phyloP scores from a whole-genome alignment of 2,329 filamentous ascomycete species.

The Xylariaceae sp. region DNA sequence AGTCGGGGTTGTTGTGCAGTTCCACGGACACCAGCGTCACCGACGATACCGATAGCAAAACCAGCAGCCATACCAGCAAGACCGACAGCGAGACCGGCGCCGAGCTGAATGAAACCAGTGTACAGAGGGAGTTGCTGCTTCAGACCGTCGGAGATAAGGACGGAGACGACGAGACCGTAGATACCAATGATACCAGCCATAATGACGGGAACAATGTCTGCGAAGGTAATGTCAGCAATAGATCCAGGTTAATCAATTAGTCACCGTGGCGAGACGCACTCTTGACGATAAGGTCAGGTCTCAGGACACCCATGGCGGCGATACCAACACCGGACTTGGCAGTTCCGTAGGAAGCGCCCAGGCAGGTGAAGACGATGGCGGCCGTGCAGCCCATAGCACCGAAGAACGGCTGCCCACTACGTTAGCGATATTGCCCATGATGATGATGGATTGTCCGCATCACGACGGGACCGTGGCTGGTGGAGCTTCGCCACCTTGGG shows the following conservation, averaged over 20 bases:
- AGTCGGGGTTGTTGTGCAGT: constrained; percentile 78
- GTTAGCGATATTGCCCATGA: constrained; percentile 31
- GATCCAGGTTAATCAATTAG: constrained; percentile 9
- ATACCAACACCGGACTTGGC: constrained; percentile 99
- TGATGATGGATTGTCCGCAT: constrained; percentile 22
- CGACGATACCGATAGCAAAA: constrained; percentile 82
- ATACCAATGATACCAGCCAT: constrained; percentile 99
- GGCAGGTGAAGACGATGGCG: constrained; percentile 93
- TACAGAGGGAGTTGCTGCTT: constrained; percentile 68
- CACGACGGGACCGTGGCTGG: neutral
- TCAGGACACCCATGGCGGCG: constrained; percentile 93
- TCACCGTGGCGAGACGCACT: constrained; percentile 53
- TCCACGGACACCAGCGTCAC: constrained; percentile 83
- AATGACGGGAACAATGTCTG: constrained; percentile 99
- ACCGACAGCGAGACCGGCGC: constrained; percentile 76
- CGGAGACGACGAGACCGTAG: constrained; percentile 85
- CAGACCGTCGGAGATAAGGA: constrained; percentile 77
- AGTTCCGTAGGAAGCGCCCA: constrained; percentile 95
- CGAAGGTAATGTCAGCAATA: constrained; percentile 19
- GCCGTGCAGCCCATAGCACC: constrained; percentile 81
- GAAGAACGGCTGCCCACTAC: constrained; percentile 58
- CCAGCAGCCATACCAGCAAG: constrained; percentile 77
- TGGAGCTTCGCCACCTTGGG: constrained; percentile 21
- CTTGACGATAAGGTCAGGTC: constrained; percentile 98
- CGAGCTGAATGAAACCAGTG: constrained; percentile 80